phyloP scores from a whole-genome alignment of 805 yeast species.

The Crinitomyces ghanaensis region DNA sequence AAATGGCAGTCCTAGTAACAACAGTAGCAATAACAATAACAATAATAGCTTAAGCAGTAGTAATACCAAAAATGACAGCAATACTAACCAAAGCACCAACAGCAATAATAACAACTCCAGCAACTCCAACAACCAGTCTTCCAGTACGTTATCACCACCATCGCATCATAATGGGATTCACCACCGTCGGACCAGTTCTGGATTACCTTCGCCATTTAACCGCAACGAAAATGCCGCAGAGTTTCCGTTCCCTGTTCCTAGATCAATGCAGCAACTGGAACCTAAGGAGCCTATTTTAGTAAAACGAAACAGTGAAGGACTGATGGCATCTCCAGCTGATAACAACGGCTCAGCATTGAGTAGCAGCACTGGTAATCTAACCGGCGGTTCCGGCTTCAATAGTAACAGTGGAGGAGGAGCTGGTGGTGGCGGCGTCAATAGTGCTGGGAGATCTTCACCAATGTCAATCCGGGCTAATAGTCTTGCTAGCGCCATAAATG shows the following conservation, averaged over 20 bases:
- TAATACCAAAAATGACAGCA: not conserved
- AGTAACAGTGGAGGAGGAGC: too few relatives aligned
- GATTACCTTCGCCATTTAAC: not conserved
- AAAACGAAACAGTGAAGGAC: slow-evolving; percentile 38
- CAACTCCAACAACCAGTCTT: not conserved
- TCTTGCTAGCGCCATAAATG: slow-evolving; percentile 1
- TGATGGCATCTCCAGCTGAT: slow-evolving; percentile 15
- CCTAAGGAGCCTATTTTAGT: slow-evolving; percentile 67
- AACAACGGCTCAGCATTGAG: too few relatives aligned
- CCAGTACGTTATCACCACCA: not conserved
- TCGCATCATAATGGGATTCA: not conserved
- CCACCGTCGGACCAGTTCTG: not conserved
- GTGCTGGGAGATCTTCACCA: too few relatives aligned
- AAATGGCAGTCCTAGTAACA: not conserved
- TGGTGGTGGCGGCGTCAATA: too few relatives aligned
- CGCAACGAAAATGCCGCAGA: not conserved
- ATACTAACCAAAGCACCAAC: not conserved
- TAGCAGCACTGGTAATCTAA: too few relatives aligned
- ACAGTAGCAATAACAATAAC: not conserved
- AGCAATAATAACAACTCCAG: not conserved
- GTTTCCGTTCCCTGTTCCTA: slow-evolving; percentile 35
- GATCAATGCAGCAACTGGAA: slow-evolving; percentile 56
- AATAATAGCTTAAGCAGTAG: not conserved
- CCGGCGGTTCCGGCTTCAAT: too few relatives aligned
- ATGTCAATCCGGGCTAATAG: too few relatives aligned